Evolutionary conservation across 164 flowering plant species (phyloP).

Genomic region (Nymphaea thermarum): DNA sequence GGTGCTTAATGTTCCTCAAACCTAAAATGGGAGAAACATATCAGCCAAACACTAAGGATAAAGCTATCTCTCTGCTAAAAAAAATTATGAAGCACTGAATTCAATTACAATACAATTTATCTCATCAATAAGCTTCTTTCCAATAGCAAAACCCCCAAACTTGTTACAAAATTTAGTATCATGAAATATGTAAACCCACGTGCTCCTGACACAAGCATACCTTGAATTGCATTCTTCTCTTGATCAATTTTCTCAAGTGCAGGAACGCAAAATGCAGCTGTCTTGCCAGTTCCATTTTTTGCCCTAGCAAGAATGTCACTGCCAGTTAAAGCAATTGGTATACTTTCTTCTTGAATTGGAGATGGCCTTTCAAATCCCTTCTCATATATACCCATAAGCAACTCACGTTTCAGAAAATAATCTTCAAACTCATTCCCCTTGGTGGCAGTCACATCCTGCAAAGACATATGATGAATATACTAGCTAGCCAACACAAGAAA

Average conservation of each 20-base stretch:
- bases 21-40: too few relatives aligned
- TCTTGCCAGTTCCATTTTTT: conserved; percentile 98
- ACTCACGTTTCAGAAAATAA: conserved; percentile 89
- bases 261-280: conserved; percentile 98
- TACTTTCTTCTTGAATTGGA: conserved; percentile 99
- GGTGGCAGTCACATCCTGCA: conserved; percentile 97
- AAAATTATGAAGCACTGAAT: too few relatives aligned
- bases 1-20: too few relatives aligned
- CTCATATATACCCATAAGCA: conserved; percentile 98
- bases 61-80: too few relatives aligned
- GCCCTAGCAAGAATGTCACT: conserved; percentile 99
- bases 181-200: too few relatives aligned
- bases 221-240: conserved; percentile 93
- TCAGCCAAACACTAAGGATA: too few relatives aligned
- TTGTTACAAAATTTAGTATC: too few relatives aligned
- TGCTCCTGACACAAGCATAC: conserved; percentile 17
- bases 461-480: background rate
- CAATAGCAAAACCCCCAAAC: too few relatives aligned
- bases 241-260: conserved; percentile 97
- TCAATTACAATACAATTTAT: too few relatives aligned
- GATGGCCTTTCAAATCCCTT: conserved; percentile 99
- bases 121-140: too few relatives aligned
- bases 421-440: conserved; percentile 99
- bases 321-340: conserved; percentile 96
- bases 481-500: background rate